Evolutionary conservation across 192 early-diverging fungal species (phyloP).

Genomic region (Coemansia sp.): DNA sequence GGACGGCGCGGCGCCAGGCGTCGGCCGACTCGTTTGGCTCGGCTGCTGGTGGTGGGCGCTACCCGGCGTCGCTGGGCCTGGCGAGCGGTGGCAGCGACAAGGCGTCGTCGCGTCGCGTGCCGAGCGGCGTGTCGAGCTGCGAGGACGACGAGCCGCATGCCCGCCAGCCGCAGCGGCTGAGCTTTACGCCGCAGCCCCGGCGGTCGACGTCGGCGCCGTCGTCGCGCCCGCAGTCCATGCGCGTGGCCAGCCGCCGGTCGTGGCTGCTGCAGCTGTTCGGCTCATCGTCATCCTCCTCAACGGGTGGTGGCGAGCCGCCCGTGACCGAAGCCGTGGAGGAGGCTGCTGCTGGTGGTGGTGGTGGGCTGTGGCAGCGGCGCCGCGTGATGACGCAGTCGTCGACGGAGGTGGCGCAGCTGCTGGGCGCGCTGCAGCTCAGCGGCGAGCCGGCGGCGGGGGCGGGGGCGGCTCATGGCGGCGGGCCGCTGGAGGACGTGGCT

Average conservation of each 20-base stretch:
- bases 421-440: slow-evolving; percentile 26
- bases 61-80: slow-evolving; percentile 25
- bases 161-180: slow-evolving; percentile 14
- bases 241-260: slow-evolving; percentile 28
- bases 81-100: background rate
- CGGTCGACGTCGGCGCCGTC: slow-evolving; percentile 51
- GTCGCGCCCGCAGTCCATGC: slow-evolving; percentile 44
- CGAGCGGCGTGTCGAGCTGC: slow-evolving; percentile 4
- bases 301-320: background rate
- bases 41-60: slow-evolving; percentile 12
- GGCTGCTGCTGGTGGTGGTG: background rate
- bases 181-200: slow-evolving; percentile 33
- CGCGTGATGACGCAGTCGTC: slow-evolving; percentile 49
- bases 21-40: slow-evolving; percentile 15
- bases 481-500: slow-evolving; percentile 35
- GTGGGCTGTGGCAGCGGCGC: slow-evolving; percentile 12
- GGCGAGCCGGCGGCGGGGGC: slow-evolving; percentile 6
- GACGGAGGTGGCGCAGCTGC: slow-evolving; percentile 24
- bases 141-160: slow-evolving; percentile 1
- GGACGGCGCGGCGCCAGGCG: background rate
- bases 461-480: no score
- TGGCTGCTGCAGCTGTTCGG: slow-evolving; percentile 43
- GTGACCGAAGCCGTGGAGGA: background rate
- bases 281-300: background rate
- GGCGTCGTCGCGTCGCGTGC: background rate